A percentile compares a stretch with the other conserved stretches of the same genome.
These are phyloP conservation scores for Candida dubliniensis DNA, from an alignment of 1,139 yeast species.

Conservation along the genomic window DNA sequence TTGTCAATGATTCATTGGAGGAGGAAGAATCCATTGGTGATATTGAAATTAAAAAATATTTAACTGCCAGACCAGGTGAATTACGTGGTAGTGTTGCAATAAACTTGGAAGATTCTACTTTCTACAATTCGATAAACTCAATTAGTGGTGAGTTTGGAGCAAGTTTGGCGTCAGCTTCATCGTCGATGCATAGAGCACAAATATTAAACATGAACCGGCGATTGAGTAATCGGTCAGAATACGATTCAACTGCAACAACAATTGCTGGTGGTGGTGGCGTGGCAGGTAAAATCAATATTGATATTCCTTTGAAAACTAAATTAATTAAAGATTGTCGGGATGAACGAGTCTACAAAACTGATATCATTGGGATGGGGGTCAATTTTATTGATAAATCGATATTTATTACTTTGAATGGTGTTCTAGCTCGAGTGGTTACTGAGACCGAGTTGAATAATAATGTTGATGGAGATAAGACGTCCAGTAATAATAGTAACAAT, in stretches of 20 bases:
- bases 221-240: conserved; percentile 31
- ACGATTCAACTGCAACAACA: conserved; percentile 15
- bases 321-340: conserved; percentile 10
- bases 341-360: conserved; percentile 37
- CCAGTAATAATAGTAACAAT: background rate
- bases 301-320: conserved; percentile 36
- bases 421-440: conserved; percentile 37
- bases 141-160: no score
- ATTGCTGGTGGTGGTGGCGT: no score
- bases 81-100: conserved; percentile 45
- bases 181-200: conserved; percentile 31
- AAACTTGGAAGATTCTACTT: conserved; percentile 42
- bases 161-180: conserved; percentile 17
- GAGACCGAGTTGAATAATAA: conserved; percentile 32
- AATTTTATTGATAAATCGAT: conserved; percentile 64
- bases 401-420: conserved; percentile 83
- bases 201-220: conserved; percentile 41
- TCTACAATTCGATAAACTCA: conserved; percentile 37
- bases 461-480: conserved; percentile 14
- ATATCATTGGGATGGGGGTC: conserved; percentile 82
- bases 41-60: conserved; percentile 21
- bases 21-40: conserved; percentile 12
- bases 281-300: conserved; percentile 37
- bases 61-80: conserved; percentile 38
- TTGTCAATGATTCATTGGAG: conserved; percentile 18